A percentile compares a stretch with the other conserved stretches of the same genome.
Evolutionary conservation across 2,329 filamentous ascomycete species (phyloP).

Genomic region (Xylariaceae sp.): DNA sequence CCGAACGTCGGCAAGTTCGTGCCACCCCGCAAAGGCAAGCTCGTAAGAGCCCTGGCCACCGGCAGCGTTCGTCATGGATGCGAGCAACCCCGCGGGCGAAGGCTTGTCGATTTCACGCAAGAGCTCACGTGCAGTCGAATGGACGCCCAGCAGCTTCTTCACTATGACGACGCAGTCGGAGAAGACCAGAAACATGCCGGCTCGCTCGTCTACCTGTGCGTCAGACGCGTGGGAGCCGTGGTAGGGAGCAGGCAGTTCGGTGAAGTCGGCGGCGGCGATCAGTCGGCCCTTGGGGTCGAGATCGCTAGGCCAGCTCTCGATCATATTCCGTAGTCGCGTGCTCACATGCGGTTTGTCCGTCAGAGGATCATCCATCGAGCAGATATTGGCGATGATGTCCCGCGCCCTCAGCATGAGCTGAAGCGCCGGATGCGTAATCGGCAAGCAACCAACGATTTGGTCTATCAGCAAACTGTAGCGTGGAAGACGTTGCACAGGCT

Average conservation of each 20-base stretch:
- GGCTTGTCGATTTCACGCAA: conserved; percentile 82
- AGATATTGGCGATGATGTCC: conserved; percentile 94
- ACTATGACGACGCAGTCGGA: conserved; percentile 74
- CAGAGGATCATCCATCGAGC: conserved; percentile 73
- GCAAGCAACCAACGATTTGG: conserved; percentile 82
- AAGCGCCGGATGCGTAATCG: conserved; percentile 78
- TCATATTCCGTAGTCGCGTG: conserved; percentile 67
- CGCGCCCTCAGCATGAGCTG: conserved; percentile 79
- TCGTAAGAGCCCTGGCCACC: conserved; percentile 61
- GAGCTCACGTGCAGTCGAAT: conserved; percentile 67
- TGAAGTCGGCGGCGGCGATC: conserved; percentile 73
- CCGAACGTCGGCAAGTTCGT: conserved; percentile 62
- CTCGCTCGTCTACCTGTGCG: conserved; percentile 40
- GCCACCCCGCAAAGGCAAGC: conserved; percentile 68
- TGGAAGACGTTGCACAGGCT: conserved; percentile 89
- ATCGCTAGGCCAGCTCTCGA: conserved; percentile 70
- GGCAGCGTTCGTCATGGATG: conserved; percentile 58
- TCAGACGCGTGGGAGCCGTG: conserved; percentile 36
- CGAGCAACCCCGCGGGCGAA: conserved; percentile 56
- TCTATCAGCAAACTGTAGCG: conserved; percentile 96
- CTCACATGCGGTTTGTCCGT: conserved; percentile 68
- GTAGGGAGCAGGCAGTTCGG: conserved; percentile 72
- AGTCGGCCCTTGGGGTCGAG: conserved; percentile 72
- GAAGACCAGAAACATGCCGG: conserved; percentile 77
- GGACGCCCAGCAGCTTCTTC: conserved; percentile 60